phyloP scores from a whole-genome alignment of 768 basidiomycete genomes.

The Mycena kentingensis region DNA sequence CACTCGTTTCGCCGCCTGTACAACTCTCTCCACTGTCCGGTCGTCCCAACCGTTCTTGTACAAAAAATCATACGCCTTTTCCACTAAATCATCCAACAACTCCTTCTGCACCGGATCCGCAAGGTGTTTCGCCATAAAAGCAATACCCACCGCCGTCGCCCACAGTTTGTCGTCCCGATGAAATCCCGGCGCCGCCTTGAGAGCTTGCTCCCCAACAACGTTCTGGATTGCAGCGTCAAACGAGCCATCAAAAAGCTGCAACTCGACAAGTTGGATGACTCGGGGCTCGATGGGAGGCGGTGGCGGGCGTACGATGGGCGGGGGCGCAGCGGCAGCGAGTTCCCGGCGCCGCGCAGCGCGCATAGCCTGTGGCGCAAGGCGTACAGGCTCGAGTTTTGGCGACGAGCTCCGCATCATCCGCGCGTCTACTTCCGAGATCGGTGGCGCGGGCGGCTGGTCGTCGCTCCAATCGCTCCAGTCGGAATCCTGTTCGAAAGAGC shows the following conservation, averaged over 20 bases:
- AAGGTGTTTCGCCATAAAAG: constrained; percentile 45
- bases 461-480: constrained; percentile 41
- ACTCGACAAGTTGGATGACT: constrained; percentile 38
- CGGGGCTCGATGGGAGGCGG: constrained; percentile 24
- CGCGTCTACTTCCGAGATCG: constrained; percentile 29
- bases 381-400: constrained; percentile 28
- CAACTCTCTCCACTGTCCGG: constrained; percentile 16
- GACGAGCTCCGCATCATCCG: constrained; percentile 33
- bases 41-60: constrained; percentile 23
- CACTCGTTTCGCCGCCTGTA: constrained; percentile 10
- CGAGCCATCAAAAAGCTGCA: constrained; percentile 52
- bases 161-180: constrained; percentile 42
- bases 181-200: constrained; percentile 33
- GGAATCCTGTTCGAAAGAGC: constrained; percentile 44
- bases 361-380: constrained; percentile 15
- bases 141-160: constrained; percentile 51
- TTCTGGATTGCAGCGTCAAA: constrained; percentile 38
- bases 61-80: constrained; percentile 46
- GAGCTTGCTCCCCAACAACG: constrained; percentile 39
- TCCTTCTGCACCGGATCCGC: constrained; percentile 36
- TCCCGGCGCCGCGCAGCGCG: constrained; percentile 1
- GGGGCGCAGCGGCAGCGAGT: neutral
- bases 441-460: constrained; percentile 16
- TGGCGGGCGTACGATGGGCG: constrained; percentile 5
- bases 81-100: constrained; percentile 42